A percentile compares a stretch with the other conserved stretches of the same genome.
Evolutionary conservation across 2,329 filamentous ascomycete species (phyloP).

Genomic region (Xylaria sp.): DNA sequence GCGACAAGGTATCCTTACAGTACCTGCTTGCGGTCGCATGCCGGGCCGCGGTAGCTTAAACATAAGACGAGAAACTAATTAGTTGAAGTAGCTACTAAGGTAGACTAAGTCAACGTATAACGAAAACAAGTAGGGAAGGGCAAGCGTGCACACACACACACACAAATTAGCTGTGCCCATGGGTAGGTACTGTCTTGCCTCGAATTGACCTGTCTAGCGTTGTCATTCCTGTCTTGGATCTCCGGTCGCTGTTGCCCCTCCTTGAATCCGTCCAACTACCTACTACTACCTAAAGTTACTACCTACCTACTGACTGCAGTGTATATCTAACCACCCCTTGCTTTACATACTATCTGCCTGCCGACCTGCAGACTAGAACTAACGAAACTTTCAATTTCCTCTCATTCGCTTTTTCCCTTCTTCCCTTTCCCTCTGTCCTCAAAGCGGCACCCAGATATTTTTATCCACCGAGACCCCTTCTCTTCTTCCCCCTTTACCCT

Average conservation of each 20-base stretch:
- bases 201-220: not conserved
- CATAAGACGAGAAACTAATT: slow-evolving; percentile 21
- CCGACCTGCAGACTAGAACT: slow-evolving; percentile 22
- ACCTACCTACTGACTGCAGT: not conserved
- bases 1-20: not conserved
- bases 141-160: not conserved
- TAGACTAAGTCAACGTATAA: not conserved
- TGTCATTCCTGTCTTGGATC: not conserved
- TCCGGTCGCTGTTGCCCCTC: not conserved
- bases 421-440: slow-evolving; percentile 2
- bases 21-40: slow-evolving; percentile 23
- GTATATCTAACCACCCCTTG: not conserved
- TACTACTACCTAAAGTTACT: not conserved
- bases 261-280: not conserved
- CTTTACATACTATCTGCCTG: not conserved
- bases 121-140: not conserved
- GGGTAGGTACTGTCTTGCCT: not conserved
- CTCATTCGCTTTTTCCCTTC: not conserved
- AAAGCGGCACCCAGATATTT: slow-evolving; percentile 7
- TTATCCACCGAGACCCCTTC: not conserved
- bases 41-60: slow-evolving; percentile 6
- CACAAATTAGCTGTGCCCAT: not conserved
- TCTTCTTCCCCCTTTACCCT: not conserved
- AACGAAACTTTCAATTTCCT: slow-evolving; percentile 15
- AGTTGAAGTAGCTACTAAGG: not conserved